A percentile compares a stretch with the other conserved stretches of the same genome.
phyloP scores from a whole-genome alignment of 345 rosid genomes.

The Brassica incana region DNA sequence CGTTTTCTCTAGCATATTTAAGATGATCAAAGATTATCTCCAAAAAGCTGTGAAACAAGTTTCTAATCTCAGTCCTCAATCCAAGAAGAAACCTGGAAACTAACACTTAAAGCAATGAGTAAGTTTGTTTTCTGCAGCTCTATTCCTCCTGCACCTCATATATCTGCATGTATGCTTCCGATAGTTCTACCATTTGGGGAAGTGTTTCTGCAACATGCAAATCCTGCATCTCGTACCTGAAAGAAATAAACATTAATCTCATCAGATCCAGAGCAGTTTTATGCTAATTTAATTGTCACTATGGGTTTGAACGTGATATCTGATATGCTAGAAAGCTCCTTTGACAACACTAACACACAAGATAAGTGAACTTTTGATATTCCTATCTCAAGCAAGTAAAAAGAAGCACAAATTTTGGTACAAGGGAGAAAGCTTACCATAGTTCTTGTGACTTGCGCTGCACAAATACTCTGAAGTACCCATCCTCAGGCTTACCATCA shows the following conservation, averaged over 20 bases:
- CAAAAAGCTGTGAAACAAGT: constrained; percentile 10
- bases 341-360: not conserved
- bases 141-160: constrained; percentile 73
- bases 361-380: not conserved
- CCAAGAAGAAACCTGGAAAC: constrained; percentile 4
- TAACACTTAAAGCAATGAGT: not conserved
- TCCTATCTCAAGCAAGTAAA: not conserved
- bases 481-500: constrained; percentile 96
- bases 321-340: not conserved
- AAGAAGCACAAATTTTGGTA: not conserved
- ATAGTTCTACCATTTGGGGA: constrained; percentile 96
- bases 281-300: not conserved
- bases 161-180: constrained; percentile 97
- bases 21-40: not conserved
- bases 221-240: constrained; percentile 99
- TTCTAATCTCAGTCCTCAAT: constrained; percentile 10
- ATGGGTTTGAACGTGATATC: not conserved
- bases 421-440: constrained; percentile 48
- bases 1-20: not conserved
- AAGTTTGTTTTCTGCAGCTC: constrained; percentile 5
- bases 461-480: constrained; percentile 90
- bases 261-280: not conserved
- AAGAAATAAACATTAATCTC: not conserved
- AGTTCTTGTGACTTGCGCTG: constrained; percentile 94
- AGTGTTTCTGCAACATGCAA: constrained; percentile 92